phyloP scores from a whole-genome alignment of 1,284 basidiomycete species.

The Neonothopanus nambi region DNA sequence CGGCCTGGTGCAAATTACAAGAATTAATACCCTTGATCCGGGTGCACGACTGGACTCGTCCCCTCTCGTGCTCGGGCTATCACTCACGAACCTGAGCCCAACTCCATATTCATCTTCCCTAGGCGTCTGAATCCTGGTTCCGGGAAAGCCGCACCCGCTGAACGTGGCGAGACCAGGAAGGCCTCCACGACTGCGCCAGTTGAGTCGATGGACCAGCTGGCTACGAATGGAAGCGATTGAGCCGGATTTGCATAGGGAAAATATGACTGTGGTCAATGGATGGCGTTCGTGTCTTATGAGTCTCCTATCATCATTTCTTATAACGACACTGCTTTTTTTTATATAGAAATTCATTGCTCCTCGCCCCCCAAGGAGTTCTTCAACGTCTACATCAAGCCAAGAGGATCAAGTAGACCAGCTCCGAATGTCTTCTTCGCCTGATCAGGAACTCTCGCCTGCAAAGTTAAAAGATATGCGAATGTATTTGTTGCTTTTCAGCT shows the following conservation, averaged over 20 bases:
- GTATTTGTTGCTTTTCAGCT: slow-evolving; percentile 29
- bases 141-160: background rate
- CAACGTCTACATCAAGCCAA: slow-evolving; percentile 29
- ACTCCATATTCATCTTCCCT: slow-evolving; percentile 49
- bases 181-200: background rate
- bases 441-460: slow-evolving; percentile 28
- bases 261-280: slow-evolving; percentile 57
- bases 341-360: slow-evolving; percentile 29
- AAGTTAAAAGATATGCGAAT: slow-evolving; percentile 42
- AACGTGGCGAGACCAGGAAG: background rate
- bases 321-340: background rate
- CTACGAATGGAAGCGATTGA: slow-evolving; percentile 34
- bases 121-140: slow-evolving; percentile 29
- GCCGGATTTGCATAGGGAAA: slow-evolving; percentile 41
- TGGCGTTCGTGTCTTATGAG: slow-evolving; percentile 64
- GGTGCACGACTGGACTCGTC: slow-evolving; percentile 30
- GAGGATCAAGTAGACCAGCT: slow-evolving; percentile 32
- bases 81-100: slow-evolving; percentile 20
- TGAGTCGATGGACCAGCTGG: background rate
- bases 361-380: slow-evolving; percentile 22
- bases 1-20: slow-evolving; percentile 23
- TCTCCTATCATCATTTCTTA: background rate
- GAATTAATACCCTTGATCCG: slow-evolving; percentile 34
- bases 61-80: slow-evolving; percentile 24
- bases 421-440: slow-evolving; percentile 35